Conservation (phyloP, 306 rosid species). For the Aeschynomene evenia region DNA sequence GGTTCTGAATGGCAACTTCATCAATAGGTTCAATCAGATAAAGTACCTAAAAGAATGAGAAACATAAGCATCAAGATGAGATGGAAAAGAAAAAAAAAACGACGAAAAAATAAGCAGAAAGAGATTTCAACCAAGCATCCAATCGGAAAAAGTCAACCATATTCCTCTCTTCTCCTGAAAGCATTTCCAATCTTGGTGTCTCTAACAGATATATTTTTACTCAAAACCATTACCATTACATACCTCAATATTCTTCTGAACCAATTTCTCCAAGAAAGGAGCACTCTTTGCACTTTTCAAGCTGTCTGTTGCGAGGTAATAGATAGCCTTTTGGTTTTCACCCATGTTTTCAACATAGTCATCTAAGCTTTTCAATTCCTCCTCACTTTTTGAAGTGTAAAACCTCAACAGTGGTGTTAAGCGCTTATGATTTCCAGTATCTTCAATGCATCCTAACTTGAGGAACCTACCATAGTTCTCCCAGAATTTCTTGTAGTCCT, state of each 20-base stretch:
- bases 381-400: slow-evolving; percentile 90
- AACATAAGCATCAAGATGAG: slow-evolving; percentile 6
- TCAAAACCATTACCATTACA: slow-evolving; percentile 4
- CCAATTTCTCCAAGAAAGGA: slow-evolving; percentile 90
- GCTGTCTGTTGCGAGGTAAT: slow-evolving; percentile 95
- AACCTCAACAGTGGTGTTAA: slow-evolving; percentile 87
- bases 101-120: background rate
- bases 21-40: slow-evolving; percentile 94
- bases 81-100: background rate
- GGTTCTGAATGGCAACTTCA: slow-evolving; percentile 96
- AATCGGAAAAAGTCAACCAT: too few species aligned
- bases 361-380: slow-evolving; percentile 83
- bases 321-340: slow-evolving; percentile 90
- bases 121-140: too few species aligned
- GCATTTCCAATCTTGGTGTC: too few species aligned
- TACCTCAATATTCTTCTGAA: slow-evolving; percentile 96
- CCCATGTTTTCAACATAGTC: slow-evolving; percentile 94
- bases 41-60: slow-evolving; percentile 57
- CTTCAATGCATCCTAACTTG: slow-evolving; percentile 91
- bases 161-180: too few species aligned
- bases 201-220: background rate
- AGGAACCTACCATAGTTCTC: slow-evolving; percentile 96
- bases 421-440: slow-evolving; percentile 96
- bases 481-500: slow-evolving; percentile 99
- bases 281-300: slow-evolving; percentile 95